A percentile compares a stretch with the other conserved stretches of the same genome.
phyloP scores from a whole-genome alignment of 225 moss, liverwort and hornwort genomes.

The Lunularia cruciata region DNA sequence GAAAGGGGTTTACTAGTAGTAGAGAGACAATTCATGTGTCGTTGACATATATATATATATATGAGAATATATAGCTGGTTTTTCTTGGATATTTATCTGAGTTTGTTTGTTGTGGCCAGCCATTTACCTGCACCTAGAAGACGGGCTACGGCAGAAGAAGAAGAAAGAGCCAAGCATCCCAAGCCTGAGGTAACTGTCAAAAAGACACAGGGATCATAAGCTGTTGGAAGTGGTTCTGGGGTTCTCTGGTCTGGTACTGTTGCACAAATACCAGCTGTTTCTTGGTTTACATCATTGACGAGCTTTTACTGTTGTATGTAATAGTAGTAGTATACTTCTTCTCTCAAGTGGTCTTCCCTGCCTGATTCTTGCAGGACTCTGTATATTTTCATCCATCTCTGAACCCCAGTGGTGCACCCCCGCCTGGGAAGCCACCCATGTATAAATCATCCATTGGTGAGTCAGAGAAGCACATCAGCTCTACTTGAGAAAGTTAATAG shows the following conservation, averaged over 20 bases:
- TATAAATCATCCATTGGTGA: conserved; percentile 98
- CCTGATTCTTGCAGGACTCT: conserved; percentile 63
- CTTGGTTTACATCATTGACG: too few relatives aligned
- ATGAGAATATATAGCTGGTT: too few relatives aligned
- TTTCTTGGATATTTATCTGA: too few relatives aligned
- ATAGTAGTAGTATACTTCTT: too few relatives aligned
- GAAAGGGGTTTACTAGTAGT: too few relatives aligned
- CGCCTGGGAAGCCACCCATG: conserved; percentile 99
- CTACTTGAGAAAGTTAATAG: too few relatives aligned
- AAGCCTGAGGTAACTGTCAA: conserved; percentile 72
- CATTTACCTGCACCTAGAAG: conserved; percentile 91
- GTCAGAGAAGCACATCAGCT: too few relatives aligned
- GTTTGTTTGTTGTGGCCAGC: conserved; percentile 51
- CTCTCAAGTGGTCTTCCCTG: not conserved
- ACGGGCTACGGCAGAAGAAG: conserved; percentile 99
- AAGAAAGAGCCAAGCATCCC: conserved; percentile 99
- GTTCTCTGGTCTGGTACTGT: too few relatives aligned
- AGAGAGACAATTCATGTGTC: too few relatives aligned
- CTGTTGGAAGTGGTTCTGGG: not conserved
- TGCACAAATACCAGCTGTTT: too few relatives aligned
- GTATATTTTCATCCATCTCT: conserved; percentile 96
- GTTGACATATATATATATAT: too few relatives aligned
- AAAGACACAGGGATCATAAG: not conserved
- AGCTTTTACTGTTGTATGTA: too few relatives aligned
- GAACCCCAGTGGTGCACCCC: conserved; percentile 98